These are phyloP conservation scores for Dothistroma septosporum DNA, from an alignment of 2,329 filamentous ascomycete genomes.

Conservation along the genomic window DNA sequence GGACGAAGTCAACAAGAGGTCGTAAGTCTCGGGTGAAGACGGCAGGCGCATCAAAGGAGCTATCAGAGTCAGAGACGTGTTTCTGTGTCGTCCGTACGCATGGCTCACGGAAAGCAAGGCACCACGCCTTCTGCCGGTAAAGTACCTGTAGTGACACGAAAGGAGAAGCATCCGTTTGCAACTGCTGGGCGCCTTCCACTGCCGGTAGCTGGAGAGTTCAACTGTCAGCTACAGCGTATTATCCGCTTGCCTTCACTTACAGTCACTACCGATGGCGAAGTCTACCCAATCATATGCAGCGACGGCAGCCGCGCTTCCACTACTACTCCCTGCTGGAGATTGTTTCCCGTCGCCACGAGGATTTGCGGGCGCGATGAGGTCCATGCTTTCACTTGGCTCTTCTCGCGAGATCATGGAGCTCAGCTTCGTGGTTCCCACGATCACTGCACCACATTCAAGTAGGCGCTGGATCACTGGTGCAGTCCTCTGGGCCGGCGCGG, in stretches of 20 bases:
- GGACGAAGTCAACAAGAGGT: no score
- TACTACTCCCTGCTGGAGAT: constrained; percentile 37
- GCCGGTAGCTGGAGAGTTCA: no score
- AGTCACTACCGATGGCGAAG: constrained; percentile 23
- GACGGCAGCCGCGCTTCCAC: constrained; percentile 40
- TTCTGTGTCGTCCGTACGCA: no score
- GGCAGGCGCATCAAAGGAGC: no score
- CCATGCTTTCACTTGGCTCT: constrained; percentile 31
- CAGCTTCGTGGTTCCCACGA: constrained; percentile 43
- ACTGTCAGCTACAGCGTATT: no score
- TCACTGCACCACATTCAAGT: constrained; percentile 54
- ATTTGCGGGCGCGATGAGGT: constrained; percentile 41
- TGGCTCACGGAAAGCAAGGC: no score
- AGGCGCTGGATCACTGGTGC: constrained; percentile 44
- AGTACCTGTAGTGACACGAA: no score
- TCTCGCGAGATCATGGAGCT: constrained; percentile 18
- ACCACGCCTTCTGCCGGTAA: no score
- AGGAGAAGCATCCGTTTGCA: no score
- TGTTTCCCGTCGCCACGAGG: constrained; percentile 48
- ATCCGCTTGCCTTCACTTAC: no score
- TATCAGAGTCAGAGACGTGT: no score
- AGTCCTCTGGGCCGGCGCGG: constrained; percentile 31
- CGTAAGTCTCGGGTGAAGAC: no score
- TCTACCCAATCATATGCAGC: constrained; percentile 40
- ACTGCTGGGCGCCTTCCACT: not conserved